Base-by-base conservation (phyloP, 805 yeast genomes). In the Candida morakotiae region DNA sequence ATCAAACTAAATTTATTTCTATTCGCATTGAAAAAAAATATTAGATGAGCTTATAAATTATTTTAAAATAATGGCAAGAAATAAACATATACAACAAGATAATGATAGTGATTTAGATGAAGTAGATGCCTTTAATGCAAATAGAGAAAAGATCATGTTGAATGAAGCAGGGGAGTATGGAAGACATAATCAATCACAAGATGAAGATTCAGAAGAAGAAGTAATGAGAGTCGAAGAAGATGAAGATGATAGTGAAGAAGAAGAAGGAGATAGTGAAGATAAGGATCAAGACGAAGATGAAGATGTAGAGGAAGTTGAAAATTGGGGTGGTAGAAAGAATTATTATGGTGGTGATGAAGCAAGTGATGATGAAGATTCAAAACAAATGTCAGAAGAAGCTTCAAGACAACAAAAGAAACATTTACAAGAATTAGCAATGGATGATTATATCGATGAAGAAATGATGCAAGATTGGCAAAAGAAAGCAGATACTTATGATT, bases 361-460 rank as follows among this genome's bases (percentile, higher is more conserved):
- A 47, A 86, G 71, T 58, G 94, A 85, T 45, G 91, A 82, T 22
- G 94, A 79, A 37, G 81, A 79, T 22, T 84, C 87, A 4, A 80
- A 77, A 44, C 80, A 77, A 44, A 81, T 88, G 62, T 93, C 91
- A 40, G 80, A 78, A 49, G 97, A 93, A 61, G 98, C 98, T 0
- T 53, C 86, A 34, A 79, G 87, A 53, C 79, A 87, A 47, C 97
- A 89, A 62, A 84, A 83, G 64, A 60, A 60, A 43, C 71, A 88
- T 56, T 62, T 87, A 41, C 78, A 78, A 46, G 94, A 83, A 31
- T 67, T 89, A 48, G 77, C 79, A 32, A 80, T 83, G 74, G 85
- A 62, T 38, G 73, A 67, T 42, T 67, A 56, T 39, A 48, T 67
- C 48, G 93, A 87, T 45, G 95, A 87, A 40, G 89, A 81, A 39